These are phyloP conservation scores for Batkoa obscura DNA, from an alignment of 371 early-diverging fungal genomes.

Conservation along the genomic window DNA sequence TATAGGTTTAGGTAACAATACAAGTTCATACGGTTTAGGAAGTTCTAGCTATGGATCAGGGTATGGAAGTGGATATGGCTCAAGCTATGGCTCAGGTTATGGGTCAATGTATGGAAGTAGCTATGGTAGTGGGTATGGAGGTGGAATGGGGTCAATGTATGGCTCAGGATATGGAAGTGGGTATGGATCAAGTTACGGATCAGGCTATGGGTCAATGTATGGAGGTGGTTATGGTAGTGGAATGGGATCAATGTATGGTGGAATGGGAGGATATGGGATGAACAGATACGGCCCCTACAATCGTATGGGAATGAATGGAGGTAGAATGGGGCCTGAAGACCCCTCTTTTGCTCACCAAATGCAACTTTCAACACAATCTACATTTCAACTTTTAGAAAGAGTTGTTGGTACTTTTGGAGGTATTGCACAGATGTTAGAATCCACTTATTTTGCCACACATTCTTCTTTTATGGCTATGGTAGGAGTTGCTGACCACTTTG, in stretches of 20 bases:
- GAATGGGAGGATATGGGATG: neutral
- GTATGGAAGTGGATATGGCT: neutral
- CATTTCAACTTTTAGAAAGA: conserved; percentile 75
- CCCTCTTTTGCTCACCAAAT: conserved; percentile 50
- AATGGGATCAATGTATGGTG: conserved; percentile 19
- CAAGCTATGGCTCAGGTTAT: conserved; percentile 2
- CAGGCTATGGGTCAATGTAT: conserved; percentile 9
- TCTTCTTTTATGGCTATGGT: conserved; percentile 94
- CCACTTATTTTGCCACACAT: conserved; percentile 90
- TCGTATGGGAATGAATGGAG: conserved; percentile 13
- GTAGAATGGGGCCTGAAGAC: conserved; percentile 16
- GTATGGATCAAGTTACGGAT: conserved; percentile 2
- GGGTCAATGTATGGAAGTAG: conserved; percentile 12
- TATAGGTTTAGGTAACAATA: neutral
- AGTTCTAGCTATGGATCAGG: neutral
- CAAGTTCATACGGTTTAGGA: neutral
- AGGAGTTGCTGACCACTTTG: conserved; percentile 91
- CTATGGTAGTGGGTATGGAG: conserved; percentile 11
- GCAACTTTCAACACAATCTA: conserved; percentile 68
- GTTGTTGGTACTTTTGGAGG: conserved; percentile 91
- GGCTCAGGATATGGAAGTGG: neutral
- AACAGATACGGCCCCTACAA: conserved; percentile 14
- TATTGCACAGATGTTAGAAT: conserved; percentile 91
- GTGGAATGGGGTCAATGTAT: neutral
- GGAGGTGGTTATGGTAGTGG: conserved; percentile 12